phyloP scores from a whole-genome alignment of 495 filamentous ascomycete species.

The Aspergillus coremiiformis region DNA sequence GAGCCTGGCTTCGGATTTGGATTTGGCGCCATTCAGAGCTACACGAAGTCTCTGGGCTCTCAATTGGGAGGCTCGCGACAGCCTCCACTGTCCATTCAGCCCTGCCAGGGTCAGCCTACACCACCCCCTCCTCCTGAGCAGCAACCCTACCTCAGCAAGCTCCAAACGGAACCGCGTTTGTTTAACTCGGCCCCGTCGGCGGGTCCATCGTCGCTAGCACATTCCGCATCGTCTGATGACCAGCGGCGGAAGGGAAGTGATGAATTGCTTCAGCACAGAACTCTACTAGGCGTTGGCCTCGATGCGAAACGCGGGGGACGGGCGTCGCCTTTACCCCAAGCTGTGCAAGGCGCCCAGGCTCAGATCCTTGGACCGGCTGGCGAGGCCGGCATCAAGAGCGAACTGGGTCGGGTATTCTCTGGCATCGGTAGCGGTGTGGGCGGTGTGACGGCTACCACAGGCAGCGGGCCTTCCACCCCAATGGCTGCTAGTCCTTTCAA shows the following conservation, averaged over 20 bases:
- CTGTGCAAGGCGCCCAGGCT: conserved; percentile 84
- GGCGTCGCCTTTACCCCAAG: conserved; percentile 79
- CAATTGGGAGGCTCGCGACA: conserved; percentile 33
- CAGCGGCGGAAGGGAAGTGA: conserved; percentile 52
- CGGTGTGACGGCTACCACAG: conserved; percentile 46
- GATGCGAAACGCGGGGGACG: conserved; percentile 44
- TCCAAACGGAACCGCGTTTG: conserved; percentile 27
- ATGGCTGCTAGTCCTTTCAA: conserved; percentile 50
- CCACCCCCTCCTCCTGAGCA: conserved; percentile 33
- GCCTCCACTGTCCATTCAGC: conserved; percentile 26
- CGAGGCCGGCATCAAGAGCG: conserved; percentile 82
- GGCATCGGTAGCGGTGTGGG: conserved; percentile 83
- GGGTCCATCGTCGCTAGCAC: conserved; percentile 18
- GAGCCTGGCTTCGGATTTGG: conserved; percentile 32
- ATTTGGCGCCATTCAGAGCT: conserved; percentile 42
- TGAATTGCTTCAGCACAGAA: conserved; percentile 41
- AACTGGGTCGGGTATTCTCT: conserved; percentile 85
- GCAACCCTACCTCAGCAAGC: conserved; percentile 27
- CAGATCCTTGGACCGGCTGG: conserved; percentile 65
- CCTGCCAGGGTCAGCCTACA: conserved; percentile 29
- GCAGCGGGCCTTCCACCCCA: conserved; percentile 49
- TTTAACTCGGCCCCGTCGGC: conserved; percentile 21
- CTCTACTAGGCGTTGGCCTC: conserved; percentile 36
- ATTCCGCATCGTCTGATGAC: conserved; percentile 28
- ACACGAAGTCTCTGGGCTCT: conserved; percentile 41